Percentiles rank a stretch among this genome's conserved stretches.
Conservation (phyloP, 192 early-diverging fungal genomes). For the Martensiomyces pterosporus region DNA sequence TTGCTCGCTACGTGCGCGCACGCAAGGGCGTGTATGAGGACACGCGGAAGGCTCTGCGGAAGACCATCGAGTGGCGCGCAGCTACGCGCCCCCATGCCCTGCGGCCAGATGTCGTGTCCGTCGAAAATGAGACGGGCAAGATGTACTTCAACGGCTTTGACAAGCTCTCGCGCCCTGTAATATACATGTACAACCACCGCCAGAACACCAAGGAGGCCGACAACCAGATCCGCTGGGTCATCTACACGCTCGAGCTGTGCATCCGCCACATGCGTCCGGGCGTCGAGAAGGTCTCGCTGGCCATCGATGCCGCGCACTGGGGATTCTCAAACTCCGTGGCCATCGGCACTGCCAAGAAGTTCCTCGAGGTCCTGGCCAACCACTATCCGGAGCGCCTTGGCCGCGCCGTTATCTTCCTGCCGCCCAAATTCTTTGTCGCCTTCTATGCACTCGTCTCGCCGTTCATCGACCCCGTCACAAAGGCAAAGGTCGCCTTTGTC, state of each 20-base stretch:
- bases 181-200: slow-evolving; percentile 71
- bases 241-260: slow-evolving; percentile 76
- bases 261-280: slow-evolving; percentile 65
- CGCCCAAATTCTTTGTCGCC: slow-evolving; percentile 80
- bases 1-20: slow-evolving; percentile 66
- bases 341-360: slow-evolving; percentile 70
- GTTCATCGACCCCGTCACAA: slow-evolving; percentile 90
- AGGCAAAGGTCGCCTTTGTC: slow-evolving; percentile 80
- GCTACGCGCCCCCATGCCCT: slow-evolving; percentile 65
- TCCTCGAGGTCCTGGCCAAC: slow-evolving; percentile 72
- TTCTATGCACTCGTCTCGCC: slow-evolving; percentile 81
- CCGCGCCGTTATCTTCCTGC: slow-evolving; percentile 66
- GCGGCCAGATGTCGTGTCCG: slow-evolving; percentile 66
- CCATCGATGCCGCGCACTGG: slow-evolving; percentile 78
- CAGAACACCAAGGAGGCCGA: slow-evolving; percentile 76
- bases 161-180: slow-evolving; percentile 64
- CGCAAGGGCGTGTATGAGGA: slow-evolving; percentile 68
- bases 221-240: slow-evolving; percentile 73
- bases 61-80: slow-evolving; percentile 76
- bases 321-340: slow-evolving; percentile 64
- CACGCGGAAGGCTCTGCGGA: slow-evolving; percentile 62
- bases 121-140: slow-evolving; percentile 79
- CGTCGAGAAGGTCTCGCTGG: slow-evolving; percentile 71
- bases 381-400: slow-evolving; percentile 90
- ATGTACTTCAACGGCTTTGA: slow-evolving; percentile 82